Evolutionary conservation across 108 stramenopile species (phyloP), one percentile per base, ranked within the genome.

Genomic region (Mediolabrus comicus): DNA sequence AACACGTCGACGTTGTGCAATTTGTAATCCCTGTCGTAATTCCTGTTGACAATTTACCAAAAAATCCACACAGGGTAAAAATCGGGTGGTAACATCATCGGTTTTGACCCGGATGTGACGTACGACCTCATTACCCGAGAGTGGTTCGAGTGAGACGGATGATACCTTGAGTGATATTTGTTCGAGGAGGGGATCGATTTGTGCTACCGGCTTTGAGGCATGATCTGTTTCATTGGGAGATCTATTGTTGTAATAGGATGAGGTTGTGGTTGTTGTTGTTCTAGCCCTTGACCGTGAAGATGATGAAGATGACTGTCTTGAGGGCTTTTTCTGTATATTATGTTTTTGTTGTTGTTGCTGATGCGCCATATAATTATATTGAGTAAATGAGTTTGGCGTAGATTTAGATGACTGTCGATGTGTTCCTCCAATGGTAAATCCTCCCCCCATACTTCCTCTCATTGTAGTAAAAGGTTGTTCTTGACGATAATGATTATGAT

Each of bases 41-140:
- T 91, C 90, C 61, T 94, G 93, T 69, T 94, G 93, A 59, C 93
- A 94, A 51, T 82, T 81, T 1, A 94, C 93, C n/a, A 94, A 62
- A 75, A 94, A 94, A 32, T 91, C 90, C 0, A 91, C 89, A 65
- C 93, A 94, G 9, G 93, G 93, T 17, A 94, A 56, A 66, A 84
- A 94, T 3, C 80, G 71, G 1, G 86, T 87, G 14, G 87, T 60
- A 19, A 94, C 93, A 51, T 94, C 87, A 14, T 85, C 68, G 27
- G 87, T 77, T 58, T 79, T 75, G 17, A 58, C 57, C 35, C 82
- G 77, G 25, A 89, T 63, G 69, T 84, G 69, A 1, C 66, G 10
- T 0, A 94, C 33, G 24, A 94, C 71, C 51, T 89, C 85, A 14
- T 60, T 69, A 4, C 88, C 92, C 0, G 75, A 66, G 62, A 94